These are phyloP conservation scores for Mycotypha africana DNA, from an alignment of 371 early-diverging fungal species.

Conservation along the genomic window DNA sequence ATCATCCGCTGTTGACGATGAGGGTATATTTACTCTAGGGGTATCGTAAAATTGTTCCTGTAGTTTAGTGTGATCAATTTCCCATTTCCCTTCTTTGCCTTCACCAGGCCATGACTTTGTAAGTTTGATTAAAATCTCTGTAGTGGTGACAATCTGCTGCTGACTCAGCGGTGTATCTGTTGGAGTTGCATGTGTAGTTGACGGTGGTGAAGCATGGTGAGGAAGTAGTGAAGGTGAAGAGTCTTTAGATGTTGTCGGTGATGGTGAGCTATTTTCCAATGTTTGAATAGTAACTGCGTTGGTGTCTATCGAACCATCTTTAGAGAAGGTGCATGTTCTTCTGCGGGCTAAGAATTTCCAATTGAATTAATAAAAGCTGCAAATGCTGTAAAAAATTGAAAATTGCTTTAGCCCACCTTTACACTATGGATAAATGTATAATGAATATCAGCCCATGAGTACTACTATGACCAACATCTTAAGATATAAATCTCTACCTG, in stretches of 20 bases:
- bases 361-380: no score
- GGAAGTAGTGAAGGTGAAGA: no score
- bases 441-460: background rate
- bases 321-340: conserved; percentile 25
- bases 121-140: conserved; percentile 6
- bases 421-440: conserved; percentile 4
- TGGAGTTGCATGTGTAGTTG: background rate
- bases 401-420: conserved; percentile 5
- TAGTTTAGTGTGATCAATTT: conserved; percentile 7
- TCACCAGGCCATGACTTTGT: conserved; percentile 12
- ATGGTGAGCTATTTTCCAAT: no score
- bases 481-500: conserved; percentile 26
- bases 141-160: background rate
- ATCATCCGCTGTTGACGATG: background rate
- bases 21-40: no score
- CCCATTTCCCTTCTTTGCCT: conserved; percentile 28
- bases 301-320: conserved; percentile 11
- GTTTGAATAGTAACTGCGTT: no score
- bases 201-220: no score
- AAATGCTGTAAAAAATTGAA: no score
- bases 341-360: conserved; percentile 21
- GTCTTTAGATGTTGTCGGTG: no score
- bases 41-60: no score
- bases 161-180: background rate
- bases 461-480: background rate